Evolutionary conservation across 805 yeast species (phyloP).

Genomic region (Schwanniomyces sp.): DNA sequence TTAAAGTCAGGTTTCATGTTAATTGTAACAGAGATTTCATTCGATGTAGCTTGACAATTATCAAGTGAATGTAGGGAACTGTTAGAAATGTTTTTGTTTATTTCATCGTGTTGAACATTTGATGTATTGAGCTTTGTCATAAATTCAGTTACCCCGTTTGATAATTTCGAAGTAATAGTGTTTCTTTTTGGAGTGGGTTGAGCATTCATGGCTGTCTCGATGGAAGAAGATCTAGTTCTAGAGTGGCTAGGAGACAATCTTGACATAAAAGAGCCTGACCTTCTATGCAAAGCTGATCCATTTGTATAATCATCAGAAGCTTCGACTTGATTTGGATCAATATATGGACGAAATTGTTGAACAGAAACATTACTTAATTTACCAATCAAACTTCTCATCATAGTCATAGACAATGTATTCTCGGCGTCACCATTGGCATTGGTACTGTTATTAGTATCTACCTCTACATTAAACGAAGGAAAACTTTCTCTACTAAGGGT

Average conservation of each 20-base stretch:
- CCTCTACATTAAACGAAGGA: constrained; percentile 20
- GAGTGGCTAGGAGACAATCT: constrained; percentile 35
- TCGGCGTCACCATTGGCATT: constrained; percentile 10
- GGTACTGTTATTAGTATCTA: constrained; percentile 12
- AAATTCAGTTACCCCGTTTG: constrained; percentile 42
- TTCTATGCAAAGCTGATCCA: constrained; percentile 1
- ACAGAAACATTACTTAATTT: constrained; percentile 31
- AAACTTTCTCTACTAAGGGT: constrained; percentile 22
- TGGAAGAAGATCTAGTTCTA: constrained; percentile 39
- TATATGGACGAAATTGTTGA: constrained; percentile 17
- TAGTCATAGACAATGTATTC: constrained; percentile 22
- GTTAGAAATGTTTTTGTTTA: constrained; percentile 20
- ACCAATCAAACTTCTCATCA: constrained; percentile 37
- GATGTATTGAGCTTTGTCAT: constrained; percentile 37
- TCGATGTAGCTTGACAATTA: constrained; percentile 10
- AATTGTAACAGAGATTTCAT: constrained; percentile 7
- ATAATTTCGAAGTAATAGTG: constrained; percentile 37
- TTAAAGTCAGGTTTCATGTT: constrained; percentile 23
- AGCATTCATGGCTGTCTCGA: constrained; percentile 16
- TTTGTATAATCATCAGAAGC: background rate
- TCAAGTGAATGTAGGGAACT: constrained; percentile 36
- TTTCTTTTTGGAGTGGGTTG: constrained; percentile 21
- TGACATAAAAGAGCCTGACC: constrained; percentile 27
- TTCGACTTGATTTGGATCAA: constrained; percentile 7
- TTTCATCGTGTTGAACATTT: constrained; percentile 1